Percentiles rank a stretch among this genome's conserved stretches.
These are phyloP conservation scores for Kwoniella botswanensis DNA, from an alignment of 768 basidiomycete genomes.

Conservation along the genomic window DNA sequence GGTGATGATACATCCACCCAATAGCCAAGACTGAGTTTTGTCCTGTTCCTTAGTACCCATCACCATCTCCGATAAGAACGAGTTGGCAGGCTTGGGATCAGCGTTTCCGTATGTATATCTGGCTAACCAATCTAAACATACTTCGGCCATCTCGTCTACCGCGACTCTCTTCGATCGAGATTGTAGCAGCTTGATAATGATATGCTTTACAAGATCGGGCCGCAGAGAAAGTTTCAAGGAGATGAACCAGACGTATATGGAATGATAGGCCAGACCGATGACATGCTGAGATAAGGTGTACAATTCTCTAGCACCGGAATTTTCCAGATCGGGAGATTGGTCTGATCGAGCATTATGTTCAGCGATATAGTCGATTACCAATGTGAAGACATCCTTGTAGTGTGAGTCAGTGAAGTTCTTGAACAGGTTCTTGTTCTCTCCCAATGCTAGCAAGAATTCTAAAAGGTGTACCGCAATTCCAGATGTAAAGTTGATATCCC, in stretches of 20 bases:
- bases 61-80: constrained; percentile 77
- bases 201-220: constrained; percentile 78
- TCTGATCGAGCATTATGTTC: constrained; percentile 66
- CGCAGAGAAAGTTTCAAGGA: constrained; percentile 81
- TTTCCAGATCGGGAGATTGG: constrained; percentile 35
- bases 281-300: constrained; percentile 85
- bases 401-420: constrained; percentile 89
- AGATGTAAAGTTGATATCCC: constrained; percentile 89
- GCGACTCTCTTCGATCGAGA: constrained; percentile 76
- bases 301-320: constrained; percentile 56
- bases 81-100: constrained; percentile 83
- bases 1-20: constrained; percentile 83
- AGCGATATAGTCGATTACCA: constrained; percentile 90
- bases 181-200: constrained; percentile 80
- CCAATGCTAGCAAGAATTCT: constrained; percentile 84
- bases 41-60: constrained; percentile 59
- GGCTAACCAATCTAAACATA: constrained; percentile 97
- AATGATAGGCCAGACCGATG: constrained; percentile 82
- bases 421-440: constrained; percentile 76
- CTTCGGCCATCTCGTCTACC: constrained; percentile 88
- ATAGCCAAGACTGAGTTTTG: constrained; percentile 75
- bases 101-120: constrained; percentile 93
- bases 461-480: constrained; percentile 96
- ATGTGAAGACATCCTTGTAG: constrained; percentile 91
- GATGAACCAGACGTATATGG: constrained; percentile 94